Conservation (phyloP, 768 basidiomycete genomes). For the Pleurotus eryngii region DNA sequence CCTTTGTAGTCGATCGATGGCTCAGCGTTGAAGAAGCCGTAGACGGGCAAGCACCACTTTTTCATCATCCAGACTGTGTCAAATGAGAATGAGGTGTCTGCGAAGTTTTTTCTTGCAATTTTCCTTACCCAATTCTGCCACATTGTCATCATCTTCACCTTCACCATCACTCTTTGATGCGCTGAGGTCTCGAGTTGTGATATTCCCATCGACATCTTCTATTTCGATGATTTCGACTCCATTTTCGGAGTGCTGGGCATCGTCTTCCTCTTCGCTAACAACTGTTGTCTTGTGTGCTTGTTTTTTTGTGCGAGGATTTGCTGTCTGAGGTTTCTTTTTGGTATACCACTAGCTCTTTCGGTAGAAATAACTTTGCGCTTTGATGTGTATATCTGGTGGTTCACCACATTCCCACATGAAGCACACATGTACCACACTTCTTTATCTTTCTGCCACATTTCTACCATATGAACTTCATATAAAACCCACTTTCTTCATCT, state of each 20-base stretch:
- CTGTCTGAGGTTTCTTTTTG: not conserved
- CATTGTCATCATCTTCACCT: not conserved
- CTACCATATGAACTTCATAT: no score
- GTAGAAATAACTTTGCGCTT: not conserved
- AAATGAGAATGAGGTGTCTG: not conserved
- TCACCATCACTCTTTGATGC: not conserved
- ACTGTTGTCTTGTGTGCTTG: not conserved
- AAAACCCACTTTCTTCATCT: no score
- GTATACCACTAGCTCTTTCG: not conserved
- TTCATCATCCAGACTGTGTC: conserved; percentile 14
- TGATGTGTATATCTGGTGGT: no score
- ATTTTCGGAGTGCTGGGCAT: not conserved
- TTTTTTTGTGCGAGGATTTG: not conserved
- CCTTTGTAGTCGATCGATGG: conserved; percentile 16
- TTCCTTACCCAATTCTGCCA: not conserved
- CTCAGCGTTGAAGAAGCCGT: conserved; percentile 21
- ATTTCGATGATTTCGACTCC: not conserved
- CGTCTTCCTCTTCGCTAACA: not conserved
- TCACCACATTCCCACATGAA: no score
- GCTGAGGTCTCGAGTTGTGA: not conserved
- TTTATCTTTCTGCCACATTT: no score
- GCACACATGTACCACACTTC: no score
- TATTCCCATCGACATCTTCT: not conserved
- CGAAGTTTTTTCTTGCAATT: not conserved
- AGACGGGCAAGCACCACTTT: conserved; percentile 24